Conservation (phyloP, 1,284 basidiomycete genomes). For the Boletus sp. region DNA sequence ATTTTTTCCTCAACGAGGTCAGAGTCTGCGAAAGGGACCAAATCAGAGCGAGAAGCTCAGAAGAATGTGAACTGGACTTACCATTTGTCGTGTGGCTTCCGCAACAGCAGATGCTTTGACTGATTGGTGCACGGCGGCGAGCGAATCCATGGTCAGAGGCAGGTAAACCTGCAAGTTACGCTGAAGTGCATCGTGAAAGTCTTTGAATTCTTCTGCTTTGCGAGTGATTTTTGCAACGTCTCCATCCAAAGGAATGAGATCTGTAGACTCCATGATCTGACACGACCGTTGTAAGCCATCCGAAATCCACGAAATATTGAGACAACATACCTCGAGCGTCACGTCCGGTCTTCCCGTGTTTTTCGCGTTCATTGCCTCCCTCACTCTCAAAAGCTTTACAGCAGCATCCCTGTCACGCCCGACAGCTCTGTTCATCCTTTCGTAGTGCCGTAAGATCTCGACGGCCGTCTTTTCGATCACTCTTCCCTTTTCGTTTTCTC, state of each 20-base stretch:
- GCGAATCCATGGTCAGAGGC: conserved; percentile 92
- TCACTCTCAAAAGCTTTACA: conserved; percentile 77
- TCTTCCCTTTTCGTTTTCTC: conserved; percentile 67
- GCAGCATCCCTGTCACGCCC: conserved; percentile 81
- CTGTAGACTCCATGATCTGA: conserved; percentile 87
- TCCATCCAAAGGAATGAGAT: conserved; percentile 85
- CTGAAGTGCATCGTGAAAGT: conserved; percentile 85
- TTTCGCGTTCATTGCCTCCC: conserved; percentile 83
- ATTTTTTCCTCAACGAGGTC: conserved; percentile 67
- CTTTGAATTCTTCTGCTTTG: conserved; percentile 89
- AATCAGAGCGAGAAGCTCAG: neutral
- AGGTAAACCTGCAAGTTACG: conserved; percentile 90
- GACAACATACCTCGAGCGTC: conserved; percentile 75
- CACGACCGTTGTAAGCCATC: no score
- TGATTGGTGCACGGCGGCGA: conserved; percentile 79
- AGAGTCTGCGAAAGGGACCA: conserved; percentile 54
- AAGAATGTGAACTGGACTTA: conserved; percentile 41
- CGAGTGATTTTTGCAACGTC: conserved; percentile 88
- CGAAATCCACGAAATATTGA: neutral
- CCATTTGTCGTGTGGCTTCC: conserved; percentile 76
- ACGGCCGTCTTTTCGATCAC: conserved; percentile 79
- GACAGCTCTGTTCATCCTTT: conserved; percentile 74
- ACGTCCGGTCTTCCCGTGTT: conserved; percentile 73
- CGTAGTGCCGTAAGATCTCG: conserved; percentile 88
- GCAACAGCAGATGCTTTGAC: conserved; percentile 75